These are phyloP conservation scores for Lachancea nothofagi DNA, from an alignment of 805 yeast genomes.

Conservation along the genomic window DNA sequence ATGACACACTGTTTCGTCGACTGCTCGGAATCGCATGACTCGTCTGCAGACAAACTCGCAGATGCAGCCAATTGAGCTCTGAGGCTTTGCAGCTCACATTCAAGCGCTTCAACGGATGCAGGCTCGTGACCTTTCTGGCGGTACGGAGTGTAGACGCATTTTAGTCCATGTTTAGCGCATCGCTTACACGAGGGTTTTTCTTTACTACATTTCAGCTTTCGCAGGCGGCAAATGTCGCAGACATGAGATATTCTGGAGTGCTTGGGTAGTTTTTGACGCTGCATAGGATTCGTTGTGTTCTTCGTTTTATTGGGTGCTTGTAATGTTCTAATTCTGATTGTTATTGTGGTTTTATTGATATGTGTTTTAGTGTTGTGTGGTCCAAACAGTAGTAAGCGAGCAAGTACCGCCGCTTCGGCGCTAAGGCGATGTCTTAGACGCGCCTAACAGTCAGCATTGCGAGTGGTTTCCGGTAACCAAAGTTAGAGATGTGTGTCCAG, in stretches of 20 bases:
- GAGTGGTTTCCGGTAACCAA: constrained; percentile 8
- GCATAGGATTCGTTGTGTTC: background rate
- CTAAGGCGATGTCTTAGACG: no score
- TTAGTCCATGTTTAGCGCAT: constrained; percentile 6
- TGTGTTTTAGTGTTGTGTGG: background rate
- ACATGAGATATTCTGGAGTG: constrained; percentile 6
- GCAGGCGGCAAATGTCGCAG: constrained; percentile 9
- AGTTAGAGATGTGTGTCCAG: constrained; percentile 6
- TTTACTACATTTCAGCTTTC: constrained; percentile 9
- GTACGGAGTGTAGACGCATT: constrained; percentile 9
- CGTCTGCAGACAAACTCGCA: background rate
- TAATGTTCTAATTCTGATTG: constrained; percentile 3
- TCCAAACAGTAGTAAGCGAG: constrained; percentile 5
- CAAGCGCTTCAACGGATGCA: constrained; percentile 3
- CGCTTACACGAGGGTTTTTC: constrained; percentile 8
- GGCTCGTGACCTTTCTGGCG: constrained; percentile 4
- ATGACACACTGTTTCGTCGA: background rate
- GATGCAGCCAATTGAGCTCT: constrained; percentile 1
- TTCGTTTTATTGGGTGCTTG: background rate
- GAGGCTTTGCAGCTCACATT: constrained; percentile 2
- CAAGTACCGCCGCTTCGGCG: constrained; percentile 3
- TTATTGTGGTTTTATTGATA: background rate
- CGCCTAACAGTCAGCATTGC: constrained; percentile 7
- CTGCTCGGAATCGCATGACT: background rate
- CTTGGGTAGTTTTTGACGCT: constrained; percentile 1